Conservation (phyloP, 208 protist species). For the Angomonas ambiguus region DNA sequence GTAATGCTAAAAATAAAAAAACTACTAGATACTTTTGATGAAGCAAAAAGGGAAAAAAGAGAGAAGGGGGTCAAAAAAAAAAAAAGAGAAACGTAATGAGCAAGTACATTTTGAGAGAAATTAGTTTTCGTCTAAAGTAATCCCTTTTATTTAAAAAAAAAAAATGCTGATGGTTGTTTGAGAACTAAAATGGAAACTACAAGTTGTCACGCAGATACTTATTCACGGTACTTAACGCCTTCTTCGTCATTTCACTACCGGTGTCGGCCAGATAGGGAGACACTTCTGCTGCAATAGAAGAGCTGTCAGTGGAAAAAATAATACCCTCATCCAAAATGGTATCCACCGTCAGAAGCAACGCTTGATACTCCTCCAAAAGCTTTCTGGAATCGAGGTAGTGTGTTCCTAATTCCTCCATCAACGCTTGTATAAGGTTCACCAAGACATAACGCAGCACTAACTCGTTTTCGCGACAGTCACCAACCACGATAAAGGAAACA, state of each 20-base stretch:
- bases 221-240: conserved; percentile 75
- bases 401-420: conserved; percentile 54
- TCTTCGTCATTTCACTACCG: conserved; percentile 53
- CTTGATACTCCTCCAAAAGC: conserved; percentile 84
- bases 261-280: conserved; percentile 52
- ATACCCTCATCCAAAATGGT: conserved; percentile 91
- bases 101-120: neutral
- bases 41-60: conserved; percentile 5
- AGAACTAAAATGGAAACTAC: conserved; percentile 19
- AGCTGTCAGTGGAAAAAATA: conserved; percentile 74
- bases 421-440: conserved; percentile 50
- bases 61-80: conserved; percentile 10
- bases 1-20: conserved; percentile 7
- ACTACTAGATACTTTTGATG: conserved; percentile 5
- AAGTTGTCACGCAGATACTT: conserved; percentile 82
- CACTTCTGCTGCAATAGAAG: conserved; percentile 47
- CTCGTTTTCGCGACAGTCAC: conserved; percentile 79
- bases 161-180: neutral
- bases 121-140: too few species aligned
- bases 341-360: conserved; percentile 83
- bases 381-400: conserved; percentile 35
- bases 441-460: conserved; percentile 70
- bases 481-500: conserved; percentile 74
- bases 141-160: neutral
- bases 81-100: conserved; percentile 1